Evolutionary conservation across 495 filamentous ascomycete species (phyloP), one percentile per base, ranked within the genome.

Genomic region (Neurospora tetrasperma): DNA sequence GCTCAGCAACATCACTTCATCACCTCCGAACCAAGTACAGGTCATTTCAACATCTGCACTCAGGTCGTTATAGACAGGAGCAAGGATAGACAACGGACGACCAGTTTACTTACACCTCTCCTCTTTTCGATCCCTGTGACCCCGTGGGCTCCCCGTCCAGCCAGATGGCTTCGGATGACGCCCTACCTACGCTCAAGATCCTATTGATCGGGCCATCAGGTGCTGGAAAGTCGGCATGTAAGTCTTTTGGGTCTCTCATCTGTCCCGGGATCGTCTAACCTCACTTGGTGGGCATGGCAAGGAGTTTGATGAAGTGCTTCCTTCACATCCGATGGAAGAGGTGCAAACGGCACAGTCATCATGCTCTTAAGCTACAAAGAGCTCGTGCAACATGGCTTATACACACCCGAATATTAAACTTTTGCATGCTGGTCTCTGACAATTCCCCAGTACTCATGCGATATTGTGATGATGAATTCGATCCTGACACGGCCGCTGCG

Each of bases 381-480:
- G 48, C 48, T 59, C 5, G 20, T 20, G 20, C 4, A 59, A 27
- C 48, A 59, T 31, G 7, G 2, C 27, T 35, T 35, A 31, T 59
- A 18, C 27, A 66, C 7, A 4, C 5, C 14, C 54, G 14, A 14
- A 62, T 9, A 62, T 66, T 35, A 31, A 18, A 4, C 7, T 2
- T 66, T 66, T 38, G 27, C 14, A 16, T 3, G 35, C 20, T 6
- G 9, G 54, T 18, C 54, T 35, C 27, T 66, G 27, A 66, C 31
- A 35, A 9, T 35, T 18, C 0, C 6, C 54, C 42, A 81, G 78
- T 80, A 71, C 71, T 80, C 27, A 76, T 70, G 31, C 48, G 79
- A 42, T 80, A 90, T 77, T 88, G 86, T 78, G 87, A 89, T 73
- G 85, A 89, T 77, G 85, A 88, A 71, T 90, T 88, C 72, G 88